A percentile compares a stretch with the other conserved stretches of the same genome.
These are phyloP conservation scores for Hypsizygus marmoreus DNA, from an alignment of 768 basidiomycete species.

Conservation along the genomic window DNA sequence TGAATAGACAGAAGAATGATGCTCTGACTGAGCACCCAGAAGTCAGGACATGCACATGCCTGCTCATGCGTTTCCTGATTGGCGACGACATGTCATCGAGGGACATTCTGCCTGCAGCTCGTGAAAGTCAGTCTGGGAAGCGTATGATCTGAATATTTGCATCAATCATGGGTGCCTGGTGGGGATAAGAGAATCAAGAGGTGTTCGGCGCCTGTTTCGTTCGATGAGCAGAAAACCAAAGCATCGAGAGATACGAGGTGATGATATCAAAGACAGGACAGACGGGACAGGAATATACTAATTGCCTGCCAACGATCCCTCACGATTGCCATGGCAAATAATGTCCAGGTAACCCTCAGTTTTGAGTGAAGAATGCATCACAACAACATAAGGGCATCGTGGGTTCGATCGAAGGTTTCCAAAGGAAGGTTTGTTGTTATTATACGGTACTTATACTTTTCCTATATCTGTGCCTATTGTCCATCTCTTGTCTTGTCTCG, in stretches of 20 bases:
- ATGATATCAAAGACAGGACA: slow-evolving; percentile 12
- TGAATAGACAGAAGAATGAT: slow-evolving; percentile 10
- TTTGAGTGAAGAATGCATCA: slow-evolving; percentile 9
- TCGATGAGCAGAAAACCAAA: not conserved
- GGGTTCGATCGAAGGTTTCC: slow-evolving; percentile 16
- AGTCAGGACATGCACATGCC: slow-evolving; percentile 3
- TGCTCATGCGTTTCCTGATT: slow-evolving; percentile 4
- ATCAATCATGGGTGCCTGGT: slow-evolving; percentile 1
- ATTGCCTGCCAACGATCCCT: slow-evolving; percentile 16
- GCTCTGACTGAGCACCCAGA: not conserved
- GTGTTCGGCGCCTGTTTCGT: not conserved
- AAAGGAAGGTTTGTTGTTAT: slow-evolving; percentile 22
- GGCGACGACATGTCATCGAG: slow-evolving; percentile 9
- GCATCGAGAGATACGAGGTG: slow-evolving; percentile 1
- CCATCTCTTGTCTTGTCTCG: slow-evolving; percentile 15
- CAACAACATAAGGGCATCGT: slow-evolving; percentile 17
- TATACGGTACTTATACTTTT: slow-evolving; percentile 17
- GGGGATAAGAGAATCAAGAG: slow-evolving; percentile 3
- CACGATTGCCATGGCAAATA: slow-evolving; percentile 13
- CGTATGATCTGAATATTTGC: slow-evolving; percentile 2
- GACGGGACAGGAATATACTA: slow-evolving; percentile 5
- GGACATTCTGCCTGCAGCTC: not conserved
- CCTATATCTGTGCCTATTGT: slow-evolving; percentile 22
- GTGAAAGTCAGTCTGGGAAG: not conserved
- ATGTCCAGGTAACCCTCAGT: slow-evolving; percentile 16